phyloP scores from a whole-genome alignment of 2,329 filamentous ascomycete genomes.

The Exutisphaerella laricina region DNA sequence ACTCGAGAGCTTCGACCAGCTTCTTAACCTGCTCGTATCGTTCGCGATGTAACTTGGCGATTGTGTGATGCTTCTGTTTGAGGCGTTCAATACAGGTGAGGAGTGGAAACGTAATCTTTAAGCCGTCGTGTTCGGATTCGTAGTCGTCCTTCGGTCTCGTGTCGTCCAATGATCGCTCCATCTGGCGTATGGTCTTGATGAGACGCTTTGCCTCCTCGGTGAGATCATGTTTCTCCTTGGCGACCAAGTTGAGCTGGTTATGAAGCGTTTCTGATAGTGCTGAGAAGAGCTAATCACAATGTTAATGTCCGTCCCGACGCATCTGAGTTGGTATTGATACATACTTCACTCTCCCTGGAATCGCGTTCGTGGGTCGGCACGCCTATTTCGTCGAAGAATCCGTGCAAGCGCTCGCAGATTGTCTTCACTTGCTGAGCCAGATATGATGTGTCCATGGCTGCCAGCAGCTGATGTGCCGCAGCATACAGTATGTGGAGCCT shows the following conservation, averaged over 20 bases:
- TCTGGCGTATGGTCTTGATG: constrained; percentile 81
- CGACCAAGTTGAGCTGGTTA: constrained; percentile 79
- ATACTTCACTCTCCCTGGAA: constrained; percentile 79
- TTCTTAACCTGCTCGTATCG: constrained; percentile 95
- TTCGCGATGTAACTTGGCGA: constrained; percentile 79
- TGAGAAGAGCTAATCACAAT: constrained; percentile 64
- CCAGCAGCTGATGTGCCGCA: too few relatives aligned
- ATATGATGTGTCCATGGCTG: constrained; percentile 79
- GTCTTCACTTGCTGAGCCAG: constrained; percentile 91
- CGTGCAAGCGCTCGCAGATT: constrained; percentile 88
- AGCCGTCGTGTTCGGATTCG: constrained; percentile 58
- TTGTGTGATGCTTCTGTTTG: constrained; percentile 77
- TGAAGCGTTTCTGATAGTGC: constrained; percentile 88
- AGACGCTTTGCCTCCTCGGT: constrained; percentile 83
- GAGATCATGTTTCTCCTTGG: constrained; percentile 83
- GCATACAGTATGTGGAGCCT: constrained; percentile 1
- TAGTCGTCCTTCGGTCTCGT: constrained; percentile 59
- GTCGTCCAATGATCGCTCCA: constrained; percentile 86
- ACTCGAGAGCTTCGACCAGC: constrained; percentile 87
- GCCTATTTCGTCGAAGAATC: constrained; percentile 94
- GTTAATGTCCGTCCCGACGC: constrained; percentile 6
- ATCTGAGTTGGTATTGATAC: constrained; percentile 20
- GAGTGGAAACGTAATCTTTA: constrained; percentile 78
- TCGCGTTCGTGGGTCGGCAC: constrained; percentile 92
- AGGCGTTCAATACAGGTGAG: constrained; percentile 70